Evolutionary conservation across 768 basidiomycete species (phyloP).

Genomic region (Mycena vulgaris): DNA sequence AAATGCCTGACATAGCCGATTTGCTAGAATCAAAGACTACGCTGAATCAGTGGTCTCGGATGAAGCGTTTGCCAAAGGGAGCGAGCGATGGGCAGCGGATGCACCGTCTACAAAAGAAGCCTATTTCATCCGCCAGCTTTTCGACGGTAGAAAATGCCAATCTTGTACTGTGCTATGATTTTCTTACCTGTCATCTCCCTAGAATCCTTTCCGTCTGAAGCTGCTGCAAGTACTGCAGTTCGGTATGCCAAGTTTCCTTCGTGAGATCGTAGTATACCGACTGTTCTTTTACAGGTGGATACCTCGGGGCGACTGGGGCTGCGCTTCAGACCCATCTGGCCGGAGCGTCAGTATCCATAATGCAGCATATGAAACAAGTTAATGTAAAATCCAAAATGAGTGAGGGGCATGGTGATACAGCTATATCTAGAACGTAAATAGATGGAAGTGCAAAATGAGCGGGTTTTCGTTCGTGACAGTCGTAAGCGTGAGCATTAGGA

Average conservation of each 20-base stretch:
- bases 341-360: conserved; percentile 97
- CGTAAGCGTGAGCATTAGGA: conserved; percentile 36
- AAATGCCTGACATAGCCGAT: not conserved
- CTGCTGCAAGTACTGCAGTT: conserved; percentile 93
- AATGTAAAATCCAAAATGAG: conserved; percentile 41
- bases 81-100: conserved; percentile 81
- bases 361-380: conserved; percentile 79
- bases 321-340: conserved; percentile 94
- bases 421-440: conserved; percentile 49
- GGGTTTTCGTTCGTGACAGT: conserved; percentile 38
- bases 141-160: conserved; percentile 73
- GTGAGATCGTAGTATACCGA: conserved; percentile 21
- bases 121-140: conserved; percentile 92
- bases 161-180: not conserved
- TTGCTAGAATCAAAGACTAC: conserved; percentile 87
- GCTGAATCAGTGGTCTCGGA: conserved; percentile 84
- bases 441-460: conserved; percentile 37
- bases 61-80: conserved; percentile 80
- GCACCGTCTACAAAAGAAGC: conserved; percentile 98
- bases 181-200: conserved; percentile 33
- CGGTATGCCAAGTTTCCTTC: conserved; percentile 64
- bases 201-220: conserved; percentile 88
- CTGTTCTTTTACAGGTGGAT: conserved; percentile 76
- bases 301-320: conserved; percentile 97
- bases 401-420: conserved; percentile 35